Conservation (phyloP, 352 stramenopile species). For the Pythium plurisporium region DNA sequence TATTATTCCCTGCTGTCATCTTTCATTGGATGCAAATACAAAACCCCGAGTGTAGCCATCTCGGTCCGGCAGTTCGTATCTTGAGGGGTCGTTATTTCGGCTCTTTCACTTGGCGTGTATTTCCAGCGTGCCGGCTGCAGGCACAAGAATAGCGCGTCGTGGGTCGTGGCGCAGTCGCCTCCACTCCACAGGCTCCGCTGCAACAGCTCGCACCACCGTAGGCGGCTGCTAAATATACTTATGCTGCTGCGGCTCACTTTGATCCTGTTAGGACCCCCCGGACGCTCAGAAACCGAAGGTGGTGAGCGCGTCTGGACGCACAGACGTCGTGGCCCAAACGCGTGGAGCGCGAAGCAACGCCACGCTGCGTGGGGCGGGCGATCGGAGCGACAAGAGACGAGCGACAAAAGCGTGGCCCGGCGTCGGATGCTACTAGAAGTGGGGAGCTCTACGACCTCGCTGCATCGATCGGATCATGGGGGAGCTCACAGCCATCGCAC, state of each 20-base stretch:
- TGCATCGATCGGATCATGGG: conserved; percentile 15
- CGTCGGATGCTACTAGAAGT: no score
- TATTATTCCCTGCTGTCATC: neutral
- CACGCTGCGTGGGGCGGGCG: neutral
- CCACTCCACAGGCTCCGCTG: no score
- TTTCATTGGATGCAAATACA: neutral
- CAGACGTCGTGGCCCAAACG: no score
- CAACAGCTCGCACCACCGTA: no score
- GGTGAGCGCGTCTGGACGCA: neutral
- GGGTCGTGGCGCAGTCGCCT: no score
- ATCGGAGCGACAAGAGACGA: neutral
- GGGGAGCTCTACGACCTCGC: no score
- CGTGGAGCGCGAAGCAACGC: no score
- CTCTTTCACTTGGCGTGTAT: no score
- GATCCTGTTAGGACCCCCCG: neutral
- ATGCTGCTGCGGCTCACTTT: neutral
- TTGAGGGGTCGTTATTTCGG: no score
- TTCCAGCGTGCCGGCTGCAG: no score
- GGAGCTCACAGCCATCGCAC: conserved; percentile 52
- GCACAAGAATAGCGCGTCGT: neutral
- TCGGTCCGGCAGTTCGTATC: no score
- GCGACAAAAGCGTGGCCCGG: no score
- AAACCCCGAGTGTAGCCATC: conserved; percentile 9
- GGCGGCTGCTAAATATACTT: conserved; percentile 11
- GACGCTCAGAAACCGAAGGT: conserved; percentile 24